phyloP scores from a whole-genome alignment of 805 yeast species.

The Hemisphaericaspora nanyangensis region DNA sequence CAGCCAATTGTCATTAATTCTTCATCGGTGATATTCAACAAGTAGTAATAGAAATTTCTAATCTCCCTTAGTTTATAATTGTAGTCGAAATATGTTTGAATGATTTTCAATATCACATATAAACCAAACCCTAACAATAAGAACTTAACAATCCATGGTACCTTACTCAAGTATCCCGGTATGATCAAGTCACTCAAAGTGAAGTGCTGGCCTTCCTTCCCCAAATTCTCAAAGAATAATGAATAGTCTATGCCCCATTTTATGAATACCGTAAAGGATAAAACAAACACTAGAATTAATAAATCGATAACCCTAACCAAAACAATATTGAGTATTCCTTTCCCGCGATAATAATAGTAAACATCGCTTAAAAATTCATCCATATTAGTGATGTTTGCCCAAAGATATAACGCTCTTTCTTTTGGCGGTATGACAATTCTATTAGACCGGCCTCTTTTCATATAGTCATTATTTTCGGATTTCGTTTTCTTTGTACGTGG shows the following conservation, averaged over 20 bases:
- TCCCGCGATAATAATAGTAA: slow-evolving; percentile 79
- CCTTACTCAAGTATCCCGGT: slow-evolving; percentile 43
- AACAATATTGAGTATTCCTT: slow-evolving; percentile 79
- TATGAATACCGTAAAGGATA: slow-evolving; percentile 73
- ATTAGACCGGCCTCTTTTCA: slow-evolving; percentile 8
- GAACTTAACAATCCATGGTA: slow-evolving; percentile 48
- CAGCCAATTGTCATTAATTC: slow-evolving; percentile 93
- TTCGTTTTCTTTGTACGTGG: slow-evolving; percentile 3
- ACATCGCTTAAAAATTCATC: slow-evolving; percentile 83
- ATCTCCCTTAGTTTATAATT: slow-evolving; percentile 65
- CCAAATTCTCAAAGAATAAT: slow-evolving; percentile 23
- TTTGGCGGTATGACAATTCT: slow-evolving; percentile 35
- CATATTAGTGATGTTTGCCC: slow-evolving; percentile 94
- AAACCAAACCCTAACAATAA: slow-evolving; percentile 58
- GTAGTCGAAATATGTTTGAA: slow-evolving; percentile 58
- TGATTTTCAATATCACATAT: slow-evolving; percentile 48
- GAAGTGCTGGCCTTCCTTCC: slow-evolving; percentile 14
- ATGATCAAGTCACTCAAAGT: slow-evolving; percentile 33
- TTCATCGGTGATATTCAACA: slow-evolving; percentile 66
- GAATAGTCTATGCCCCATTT: slow-evolving; percentile 74
- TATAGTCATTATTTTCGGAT: slow-evolving; percentile 6
- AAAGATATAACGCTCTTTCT: slow-evolving; percentile 86
- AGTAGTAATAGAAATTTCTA: slow-evolving; percentile 66
- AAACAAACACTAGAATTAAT: slow-evolving; percentile 72
- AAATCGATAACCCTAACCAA: slow-evolving; percentile 64